Conservation (phyloP, 306 rosid genomes). For the Chamaecrista fasciculata region DNA sequence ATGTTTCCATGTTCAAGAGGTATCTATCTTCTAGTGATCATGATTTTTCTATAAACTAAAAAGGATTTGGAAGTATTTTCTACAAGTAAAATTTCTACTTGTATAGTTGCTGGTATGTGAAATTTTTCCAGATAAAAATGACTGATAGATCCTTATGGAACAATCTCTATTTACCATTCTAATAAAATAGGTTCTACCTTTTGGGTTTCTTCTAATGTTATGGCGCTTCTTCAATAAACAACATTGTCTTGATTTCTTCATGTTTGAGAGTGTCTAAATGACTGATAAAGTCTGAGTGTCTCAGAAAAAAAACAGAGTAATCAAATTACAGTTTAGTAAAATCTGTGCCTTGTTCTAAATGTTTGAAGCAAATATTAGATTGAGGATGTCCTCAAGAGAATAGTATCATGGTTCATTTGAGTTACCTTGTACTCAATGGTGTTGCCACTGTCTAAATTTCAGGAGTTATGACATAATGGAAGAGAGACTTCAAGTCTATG, state of each 20-base stretch:
- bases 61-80: not conserved
- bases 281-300: too few relatives aligned
- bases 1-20: slow-evolving; percentile 80
- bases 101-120: not conserved
- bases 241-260: not conserved
- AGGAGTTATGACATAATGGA: slow-evolving; percentile 98
- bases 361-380: not conserved
- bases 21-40: slow-evolving; percentile 27
- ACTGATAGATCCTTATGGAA: not conserved
- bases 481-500: slow-evolving; percentile 62
- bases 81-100: not conserved
- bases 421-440: not conserved
- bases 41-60: not conserved
- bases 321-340: not conserved
- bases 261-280: not conserved
- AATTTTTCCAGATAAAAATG: not conserved
- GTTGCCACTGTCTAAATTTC: slow-evolving; percentile 22
- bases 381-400: not conserved
- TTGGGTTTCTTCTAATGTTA: not conserved
- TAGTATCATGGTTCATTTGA: not conserved
- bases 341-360: not conserved
- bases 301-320: too few relatives aligned
- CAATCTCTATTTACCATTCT: not conserved
- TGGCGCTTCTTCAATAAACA: not conserved
- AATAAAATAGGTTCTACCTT: not conserved